Percentiles rank a stretch among this genome's conserved stretches.
These are phyloP conservation scores for Zanthoxylum bungeanum DNA, from an alignment of 345 rosid genomes.

Conservation along the genomic window DNA sequence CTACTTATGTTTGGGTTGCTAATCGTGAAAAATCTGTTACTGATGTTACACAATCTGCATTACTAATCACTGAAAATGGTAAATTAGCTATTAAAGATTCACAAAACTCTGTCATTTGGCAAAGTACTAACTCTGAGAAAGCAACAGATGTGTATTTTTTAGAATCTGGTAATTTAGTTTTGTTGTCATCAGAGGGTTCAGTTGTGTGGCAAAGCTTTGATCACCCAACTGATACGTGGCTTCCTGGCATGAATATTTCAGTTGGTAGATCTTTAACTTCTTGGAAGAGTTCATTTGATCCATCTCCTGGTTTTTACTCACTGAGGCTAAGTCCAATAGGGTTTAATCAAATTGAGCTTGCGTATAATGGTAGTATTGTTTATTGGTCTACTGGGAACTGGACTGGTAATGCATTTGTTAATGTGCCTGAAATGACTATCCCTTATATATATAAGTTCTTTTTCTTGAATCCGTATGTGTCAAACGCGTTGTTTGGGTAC, in stretches of 20 bases:
- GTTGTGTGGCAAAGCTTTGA: slow-evolving; percentile 59
- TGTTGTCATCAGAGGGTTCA: slow-evolving; percentile 25
- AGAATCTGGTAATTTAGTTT: slow-evolving; percentile 51
- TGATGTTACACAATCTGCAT: slow-evolving; percentile 22
- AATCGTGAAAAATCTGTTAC: slow-evolving; percentile 41
- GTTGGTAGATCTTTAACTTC: slow-evolving; percentile 24
- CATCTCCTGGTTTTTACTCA: slow-evolving; percentile 39
- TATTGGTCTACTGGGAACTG: slow-evolving; percentile 67
- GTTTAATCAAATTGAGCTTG: slow-evolving; percentile 46
- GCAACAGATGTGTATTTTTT: slow-evolving; percentile 22
- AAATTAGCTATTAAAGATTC: slow-evolving; percentile 36
- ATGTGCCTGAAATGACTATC: slow-evolving; percentile 51
- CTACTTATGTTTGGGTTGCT: slow-evolving; percentile 53
- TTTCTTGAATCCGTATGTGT: slow-evolving; percentile 45
- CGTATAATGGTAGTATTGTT: slow-evolving; percentile 28
- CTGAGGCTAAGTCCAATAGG: slow-evolving; percentile 33
- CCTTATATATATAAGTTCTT: slow-evolving; percentile 60
- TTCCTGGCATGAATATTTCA: slow-evolving; percentile 52
- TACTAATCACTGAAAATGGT: slow-evolving; percentile 29
- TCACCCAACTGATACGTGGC: slow-evolving; percentile 54
- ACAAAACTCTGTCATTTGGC: slow-evolving; percentile 35
- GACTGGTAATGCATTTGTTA: slow-evolving; percentile 47
- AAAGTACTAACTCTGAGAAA: slow-evolving; percentile 29
- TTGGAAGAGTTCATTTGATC: slow-evolving; percentile 48
- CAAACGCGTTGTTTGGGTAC: slow-evolving; percentile 60